Conservation (phyloP, 2,329 filamentous ascomycete genomes). For the Polychaeton citri region DNA sequence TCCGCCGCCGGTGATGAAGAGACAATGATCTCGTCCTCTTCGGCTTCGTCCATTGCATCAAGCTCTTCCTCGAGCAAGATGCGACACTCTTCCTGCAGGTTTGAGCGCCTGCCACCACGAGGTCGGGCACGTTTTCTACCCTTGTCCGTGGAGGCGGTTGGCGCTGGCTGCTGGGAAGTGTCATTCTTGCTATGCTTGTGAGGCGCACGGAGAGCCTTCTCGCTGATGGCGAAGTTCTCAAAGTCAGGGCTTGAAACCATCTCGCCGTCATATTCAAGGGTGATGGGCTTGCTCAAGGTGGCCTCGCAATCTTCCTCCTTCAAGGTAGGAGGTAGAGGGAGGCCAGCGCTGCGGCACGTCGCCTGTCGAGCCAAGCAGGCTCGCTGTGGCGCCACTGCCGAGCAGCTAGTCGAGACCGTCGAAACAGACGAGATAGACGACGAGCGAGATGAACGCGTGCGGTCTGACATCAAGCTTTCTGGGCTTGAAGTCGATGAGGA, state of each 20-base stretch:
- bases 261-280: conserved; percentile 18
- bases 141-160: conserved; percentile 1
- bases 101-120: conserved; percentile 17
- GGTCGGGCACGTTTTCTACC: conserved; percentile 18
- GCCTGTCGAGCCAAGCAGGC: conserved; percentile 38
- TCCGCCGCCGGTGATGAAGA: conserved; percentile 7
- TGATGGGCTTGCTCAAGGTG: conserved; percentile 13
- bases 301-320: conserved; percentile 12
- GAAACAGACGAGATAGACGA: conserved; percentile 42
- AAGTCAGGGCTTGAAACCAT: conserved; percentile 17
- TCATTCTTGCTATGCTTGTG: conserved; percentile 18
- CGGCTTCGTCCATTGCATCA: conserved; percentile 14
- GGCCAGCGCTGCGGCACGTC: conserved; percentile 37
- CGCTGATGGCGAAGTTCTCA: conserved; percentile 18
- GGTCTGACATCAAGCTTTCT: conserved; percentile 52
- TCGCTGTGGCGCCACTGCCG: conserved; percentile 36
- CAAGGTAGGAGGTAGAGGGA: conserved; percentile 9
- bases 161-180: conserved; percentile 4
- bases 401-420: conserved; percentile 26
- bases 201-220: conserved; percentile 17
- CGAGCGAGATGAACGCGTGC: conserved; percentile 40
- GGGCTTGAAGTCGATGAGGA: conserved; percentile 42
- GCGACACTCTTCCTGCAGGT: conserved; percentile 23
- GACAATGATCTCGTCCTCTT: conserved; percentile 8
- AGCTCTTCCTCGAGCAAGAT: conserved; percentile 17